phyloP scores from a whole-genome alignment of 2,329 filamentous ascomycete genomes.

The Phialophora verrucosa region DNA sequence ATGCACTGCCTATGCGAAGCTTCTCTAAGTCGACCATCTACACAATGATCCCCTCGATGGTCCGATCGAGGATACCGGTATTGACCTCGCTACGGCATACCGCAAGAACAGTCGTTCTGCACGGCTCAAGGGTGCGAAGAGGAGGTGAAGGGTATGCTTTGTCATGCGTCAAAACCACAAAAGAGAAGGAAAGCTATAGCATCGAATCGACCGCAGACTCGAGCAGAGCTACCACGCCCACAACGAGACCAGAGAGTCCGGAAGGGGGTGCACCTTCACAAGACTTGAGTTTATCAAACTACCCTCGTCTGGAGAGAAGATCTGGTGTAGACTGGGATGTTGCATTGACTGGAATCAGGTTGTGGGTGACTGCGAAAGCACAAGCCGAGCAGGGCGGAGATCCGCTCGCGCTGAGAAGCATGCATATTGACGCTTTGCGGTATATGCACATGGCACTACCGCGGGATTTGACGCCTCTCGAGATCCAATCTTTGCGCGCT shows the following conservation, averaged over 20 bases:
- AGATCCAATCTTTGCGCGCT: conserved; percentile 30
- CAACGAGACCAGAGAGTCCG: conserved; percentile 28
- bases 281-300: conserved; percentile 26
- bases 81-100: conserved; percentile 28
- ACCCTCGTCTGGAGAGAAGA: conserved; percentile 30
- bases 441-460: conserved; percentile 37
- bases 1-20: conserved; percentile 7
- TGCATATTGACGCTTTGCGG: conserved; percentile 35
- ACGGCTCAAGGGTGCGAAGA: conserved; percentile 13
- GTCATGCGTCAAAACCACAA: conserved; percentile 21
- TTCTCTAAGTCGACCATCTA: conserved; percentile 26
- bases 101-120: conserved; percentile 26
- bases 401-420: conserved; percentile 29
- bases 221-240: conserved; percentile 29
- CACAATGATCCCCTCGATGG: conserved; percentile 34
- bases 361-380: conserved; percentile 33
- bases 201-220: conserved; percentile 25
- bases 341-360: conserved; percentile 30
- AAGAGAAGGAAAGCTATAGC: conserved; percentile 27
- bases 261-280: conserved; percentile 18
- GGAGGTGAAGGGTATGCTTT: conserved; percentile 23
- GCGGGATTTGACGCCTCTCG: conserved; percentile 28
- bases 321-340: conserved; percentile 36
- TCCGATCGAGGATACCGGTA: conserved; percentile 35
- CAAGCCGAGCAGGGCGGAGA: conserved; percentile 33